Conservation (phyloP, 2,329 filamentous ascomycete genomes). For the Fonsecaea erecta region DNA sequence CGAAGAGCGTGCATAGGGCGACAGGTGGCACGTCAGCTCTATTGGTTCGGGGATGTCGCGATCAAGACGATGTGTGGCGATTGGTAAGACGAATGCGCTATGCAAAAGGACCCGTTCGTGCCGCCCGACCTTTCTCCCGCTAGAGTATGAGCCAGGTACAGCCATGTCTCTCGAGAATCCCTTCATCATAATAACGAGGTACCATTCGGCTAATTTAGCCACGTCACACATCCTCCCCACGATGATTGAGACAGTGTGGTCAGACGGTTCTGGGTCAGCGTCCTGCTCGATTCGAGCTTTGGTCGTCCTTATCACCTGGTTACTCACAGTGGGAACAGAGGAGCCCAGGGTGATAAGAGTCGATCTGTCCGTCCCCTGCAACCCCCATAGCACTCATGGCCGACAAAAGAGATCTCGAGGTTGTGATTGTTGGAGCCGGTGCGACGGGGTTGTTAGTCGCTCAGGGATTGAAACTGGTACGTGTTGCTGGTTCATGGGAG, state of each 20-base stretch:
- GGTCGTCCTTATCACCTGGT: no score
- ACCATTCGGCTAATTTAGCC: background rate
- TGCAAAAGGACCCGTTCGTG: no score
- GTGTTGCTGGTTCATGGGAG: background rate
- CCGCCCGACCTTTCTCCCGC: no score
- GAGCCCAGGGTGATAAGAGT: background rate
- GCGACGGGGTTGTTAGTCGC: constrained; percentile 25
- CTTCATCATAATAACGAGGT: background rate
- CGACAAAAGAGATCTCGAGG: constrained; percentile 2
- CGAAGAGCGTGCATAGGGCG: background rate
- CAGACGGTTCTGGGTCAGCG: background rate
- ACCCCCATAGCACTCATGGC: background rate
- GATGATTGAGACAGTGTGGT: background rate
- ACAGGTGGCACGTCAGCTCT: background rate
- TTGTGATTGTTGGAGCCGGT: constrained; percentile 25
- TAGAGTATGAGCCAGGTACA: no score
- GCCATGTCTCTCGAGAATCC: no score
- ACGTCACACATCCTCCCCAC: background rate
- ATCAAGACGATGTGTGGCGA: background rate
- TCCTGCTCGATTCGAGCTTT: background rate
- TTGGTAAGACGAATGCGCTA: no score
- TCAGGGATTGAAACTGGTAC: constrained; percentile 28
- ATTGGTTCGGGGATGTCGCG: background rate
- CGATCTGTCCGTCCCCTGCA: background rate
- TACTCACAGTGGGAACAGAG: background rate